Conservation (phyloP, 1,284 basidiomycete genomes). For the Exobasidium cylindrosporum region DNA sequence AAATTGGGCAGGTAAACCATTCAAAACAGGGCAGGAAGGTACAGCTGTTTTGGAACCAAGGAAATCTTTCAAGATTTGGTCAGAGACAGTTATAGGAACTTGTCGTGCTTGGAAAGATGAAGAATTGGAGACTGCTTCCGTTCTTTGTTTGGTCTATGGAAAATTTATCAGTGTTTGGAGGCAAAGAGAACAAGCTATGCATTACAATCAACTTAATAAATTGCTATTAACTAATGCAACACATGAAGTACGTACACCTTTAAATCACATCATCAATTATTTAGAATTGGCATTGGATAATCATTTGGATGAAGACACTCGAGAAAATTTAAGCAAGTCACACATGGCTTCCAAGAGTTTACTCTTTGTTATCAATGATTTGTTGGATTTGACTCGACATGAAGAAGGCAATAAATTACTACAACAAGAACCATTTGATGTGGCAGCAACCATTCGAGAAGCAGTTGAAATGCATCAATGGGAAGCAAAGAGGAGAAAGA, state of each 20-base stretch:
- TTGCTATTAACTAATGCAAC: slow-evolving; percentile 80
- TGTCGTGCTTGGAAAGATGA: slow-evolving; percentile 79
- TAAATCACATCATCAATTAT: slow-evolving; percentile 64
- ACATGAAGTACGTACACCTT: slow-evolving; percentile 67
- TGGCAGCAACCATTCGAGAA: slow-evolving; percentile 68
- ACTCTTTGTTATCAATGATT: slow-evolving; percentile 69
- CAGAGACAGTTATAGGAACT: slow-evolving; percentile 71
- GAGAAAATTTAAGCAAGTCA: slow-evolving; percentile 73
- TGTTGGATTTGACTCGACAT: slow-evolving; percentile 76
- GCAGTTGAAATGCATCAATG: slow-evolving; percentile 64
- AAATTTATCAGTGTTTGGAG: slow-evolving; percentile 86
- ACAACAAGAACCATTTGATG: slow-evolving; percentile 77
- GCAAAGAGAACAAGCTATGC: slow-evolving; percentile 75
- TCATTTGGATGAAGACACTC: slow-evolving; percentile 71
- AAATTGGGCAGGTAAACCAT: slow-evolving; percentile 60
- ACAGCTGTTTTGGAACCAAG: slow-evolving; percentile 40
- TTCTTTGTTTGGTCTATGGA: slow-evolving; percentile 78
- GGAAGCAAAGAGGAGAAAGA: slow-evolving; percentile 69
- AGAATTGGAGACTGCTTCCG: slow-evolving; percentile 79
- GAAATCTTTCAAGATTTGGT: slow-evolving; percentile 63
- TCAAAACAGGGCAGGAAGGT: slow-evolving; percentile 60
- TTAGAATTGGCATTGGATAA: slow-evolving; percentile 77
- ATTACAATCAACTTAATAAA: slow-evolving; percentile 74
- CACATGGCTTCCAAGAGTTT: slow-evolving; percentile 75
- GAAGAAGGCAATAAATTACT: slow-evolving; percentile 77